Evolutionary conservation across 169 alveolate genomes (phyloP), one percentile per base, ranked within the genome.

Genomic region (Prorocentrum cordatum): DNA sequence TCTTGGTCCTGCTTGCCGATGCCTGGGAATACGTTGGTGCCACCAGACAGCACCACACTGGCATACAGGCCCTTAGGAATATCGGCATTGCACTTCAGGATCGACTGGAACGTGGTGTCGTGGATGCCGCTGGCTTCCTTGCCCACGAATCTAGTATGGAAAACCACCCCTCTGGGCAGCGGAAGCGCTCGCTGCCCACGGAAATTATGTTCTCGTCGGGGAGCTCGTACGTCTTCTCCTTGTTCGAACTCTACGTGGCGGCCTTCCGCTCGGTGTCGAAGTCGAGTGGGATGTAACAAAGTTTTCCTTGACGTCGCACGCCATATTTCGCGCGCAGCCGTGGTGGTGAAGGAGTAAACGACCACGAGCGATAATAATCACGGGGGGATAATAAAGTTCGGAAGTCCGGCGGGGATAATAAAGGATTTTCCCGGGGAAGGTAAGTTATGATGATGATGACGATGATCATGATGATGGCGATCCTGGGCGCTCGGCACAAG

Each of bases 91-190:
- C 99, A 96, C 72, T 96, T 96, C 96, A 96, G 95, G 92, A 98
- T 97, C 26, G 99, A 97, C 92, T 97, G 95, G 96, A 94, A 98
- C 45, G 99, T 95, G 47, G 98, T 94, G 82, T 96, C 95, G 93
- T 97, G 99, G 85, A 98, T 93, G 67, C 99, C 99, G 45, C 59
- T 33, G 22, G 70, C 93, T 26, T 66, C 85, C 91, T 93, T 95
- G 29, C 99, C 99, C 27, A 95, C 93, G 67, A 95, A 91, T 79
- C 95, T 59, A 22, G 99, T 99, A 92, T 97, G 97, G 96, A 98
- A 98, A 61, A 98, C 94, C 12, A 96, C 97, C n/a, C 96, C 95
- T 98, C 99, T n/a, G 99, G 99, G 93, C 99, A 96, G 83, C 99
- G 95, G 95, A 97, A 97, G 86, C 99, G 95, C 95, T 97, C 99